phyloP scores from a whole-genome alignment of 164 flowering plant genomes.

The Chimonanthus praecox region DNA sequence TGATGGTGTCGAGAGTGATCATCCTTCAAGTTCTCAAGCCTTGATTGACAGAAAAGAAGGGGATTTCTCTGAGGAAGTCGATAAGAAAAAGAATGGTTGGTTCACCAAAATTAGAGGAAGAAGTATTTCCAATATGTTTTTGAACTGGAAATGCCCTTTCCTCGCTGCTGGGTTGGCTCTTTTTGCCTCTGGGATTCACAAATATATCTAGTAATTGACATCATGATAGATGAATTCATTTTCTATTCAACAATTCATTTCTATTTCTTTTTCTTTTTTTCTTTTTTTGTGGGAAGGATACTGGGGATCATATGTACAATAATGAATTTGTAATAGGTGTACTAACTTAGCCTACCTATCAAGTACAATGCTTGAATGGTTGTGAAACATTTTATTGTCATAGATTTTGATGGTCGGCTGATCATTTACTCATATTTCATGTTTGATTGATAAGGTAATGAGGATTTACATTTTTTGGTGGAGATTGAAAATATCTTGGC shows the following conservation, averaged over 20 bases:
- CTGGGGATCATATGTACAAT: background rate
- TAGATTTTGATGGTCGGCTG: background rate
- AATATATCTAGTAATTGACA: constrained; percentile 2
- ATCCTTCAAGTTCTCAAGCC: background rate
- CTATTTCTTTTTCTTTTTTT: background rate
- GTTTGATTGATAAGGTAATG: no score
- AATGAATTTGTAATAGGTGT: background rate
- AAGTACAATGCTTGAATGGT: background rate
- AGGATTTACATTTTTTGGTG: no score
- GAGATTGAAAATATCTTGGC: no score
- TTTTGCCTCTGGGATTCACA: constrained; percentile 33
- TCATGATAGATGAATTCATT: background rate
- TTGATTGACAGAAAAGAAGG: background rate
- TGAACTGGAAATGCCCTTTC: constrained; percentile 41
- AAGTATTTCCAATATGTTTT: constrained; percentile 15
- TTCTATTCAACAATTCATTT: background rate
- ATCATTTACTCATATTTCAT: background rate
- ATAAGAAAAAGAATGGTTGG: constrained; percentile 13
- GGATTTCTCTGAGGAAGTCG: background rate
- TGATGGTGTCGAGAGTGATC: constrained; percentile 3
- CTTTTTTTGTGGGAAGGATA: background rate
- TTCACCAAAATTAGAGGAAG: constrained; percentile 21
- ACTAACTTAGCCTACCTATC: background rate
- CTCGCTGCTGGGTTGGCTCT: constrained; percentile 44
- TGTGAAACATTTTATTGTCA: background rate